Evolutionary conservation across 345 rosid genomes (phyloP), one percentile per base, ranked within the genome.

Genomic region (Capsella bursapastoris): DNA sequence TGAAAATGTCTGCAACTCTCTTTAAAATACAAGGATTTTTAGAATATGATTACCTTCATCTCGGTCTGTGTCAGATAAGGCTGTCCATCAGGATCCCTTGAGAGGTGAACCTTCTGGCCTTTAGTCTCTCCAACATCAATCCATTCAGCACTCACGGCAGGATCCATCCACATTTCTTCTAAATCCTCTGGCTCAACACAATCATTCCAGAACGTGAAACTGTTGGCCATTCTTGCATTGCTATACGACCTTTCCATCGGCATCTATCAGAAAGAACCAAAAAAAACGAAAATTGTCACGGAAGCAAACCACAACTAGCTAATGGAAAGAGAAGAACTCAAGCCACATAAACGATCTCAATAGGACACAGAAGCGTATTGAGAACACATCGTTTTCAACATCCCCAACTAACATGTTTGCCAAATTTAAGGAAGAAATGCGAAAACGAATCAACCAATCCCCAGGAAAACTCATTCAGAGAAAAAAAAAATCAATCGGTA

Each of bases 1-100:
- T 5, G 60, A 63, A 64, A 72, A 65, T 3, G 59, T 43, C 57
- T 25, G 6, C 12, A 43, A 12, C 12, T 16, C 66, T 10, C 6
- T 8, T 18, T 32, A 48, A 40, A 15, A 71, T 13, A 60, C 28
- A 18, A 68, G 0, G 28, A 38, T 3, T 9, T 38, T 29, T 44
- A 51, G 13, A 43, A 12, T 10, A 38, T 34, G 25, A 22, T 71
- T 77, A 92, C 98, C 94, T 76, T 88, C 90, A 95, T 90, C 84
- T 92, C 98, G 9, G 89, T 90, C 79, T 88, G 96, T 40, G 99
- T 95, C 59, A 95, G 83, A 78, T 87, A 95, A 66, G 91, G 84
- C 68, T 95, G 87, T 2, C 99, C 99, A 69, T 90, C 97, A 48
- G 97, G 96, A 89, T 95, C 99, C 74, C 96, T 82, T 8, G 99